These are phyloP conservation scores for Lizanozyma gosingica DNA, from an alignment of 1,139 yeast genomes.

Conservation along the genomic window DNA sequence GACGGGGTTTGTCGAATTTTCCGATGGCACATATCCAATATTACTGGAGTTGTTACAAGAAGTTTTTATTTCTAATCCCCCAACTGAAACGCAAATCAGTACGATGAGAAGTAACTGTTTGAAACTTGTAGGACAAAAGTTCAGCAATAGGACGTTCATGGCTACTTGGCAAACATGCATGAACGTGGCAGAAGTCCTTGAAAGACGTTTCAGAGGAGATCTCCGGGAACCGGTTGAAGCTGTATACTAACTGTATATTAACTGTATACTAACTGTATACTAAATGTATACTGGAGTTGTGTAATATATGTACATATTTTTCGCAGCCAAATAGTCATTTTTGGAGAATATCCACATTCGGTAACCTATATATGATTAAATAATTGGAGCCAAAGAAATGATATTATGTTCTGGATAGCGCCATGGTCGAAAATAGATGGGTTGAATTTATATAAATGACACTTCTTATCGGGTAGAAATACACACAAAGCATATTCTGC, in stretches of 20 bases:
- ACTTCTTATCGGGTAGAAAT: too few relatives aligned
- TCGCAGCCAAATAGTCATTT: too few relatives aligned
- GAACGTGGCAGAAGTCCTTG: background rate
- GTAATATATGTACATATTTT: too few relatives aligned
- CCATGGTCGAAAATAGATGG: too few relatives aligned
- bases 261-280: background rate
- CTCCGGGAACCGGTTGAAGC: background rate
- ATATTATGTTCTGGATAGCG: too few relatives aligned
- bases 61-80: background rate
- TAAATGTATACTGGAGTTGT: too few relatives aligned
- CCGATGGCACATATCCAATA: background rate
- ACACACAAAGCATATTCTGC: too few relatives aligned
- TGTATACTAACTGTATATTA: background rate
- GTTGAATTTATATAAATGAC: too few relatives aligned
- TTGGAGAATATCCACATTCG: too few relatives aligned
- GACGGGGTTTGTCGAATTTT: background rate
- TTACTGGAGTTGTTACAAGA: background rate
- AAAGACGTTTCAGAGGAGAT: background rate
- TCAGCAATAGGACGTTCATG: slow-evolving; percentile 25
- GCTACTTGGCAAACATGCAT: slow-evolving; percentile 16
- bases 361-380: too few relatives aligned
- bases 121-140: slow-evolving; percentile 18
- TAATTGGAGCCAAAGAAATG: too few relatives aligned
- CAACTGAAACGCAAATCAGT: background rate
- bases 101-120: slow-evolving; percentile 20